A percentile compares a stretch with the other conserved stretches of the same genome.
Evolutionary conservation across 2,329 filamentous ascomycete species (phyloP).

Genomic region (Zasmidium citrigriseum): DNA sequence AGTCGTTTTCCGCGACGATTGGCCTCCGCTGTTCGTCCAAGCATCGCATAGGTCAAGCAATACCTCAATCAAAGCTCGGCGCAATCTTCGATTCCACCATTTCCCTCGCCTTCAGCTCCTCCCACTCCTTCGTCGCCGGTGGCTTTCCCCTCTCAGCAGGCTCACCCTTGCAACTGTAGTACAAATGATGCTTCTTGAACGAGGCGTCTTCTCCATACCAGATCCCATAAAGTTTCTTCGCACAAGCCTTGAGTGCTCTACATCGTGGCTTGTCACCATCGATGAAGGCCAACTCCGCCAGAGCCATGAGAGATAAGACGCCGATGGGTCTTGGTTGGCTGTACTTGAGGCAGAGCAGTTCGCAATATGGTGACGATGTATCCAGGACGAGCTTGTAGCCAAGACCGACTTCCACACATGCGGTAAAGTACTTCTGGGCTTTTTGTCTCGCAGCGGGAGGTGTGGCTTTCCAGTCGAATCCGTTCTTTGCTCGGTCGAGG

Average conservation of each 20-base stretch:
- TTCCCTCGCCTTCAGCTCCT: background rate
- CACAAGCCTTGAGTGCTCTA: background rate
- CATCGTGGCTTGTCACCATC: background rate
- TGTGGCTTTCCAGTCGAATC: background rate
- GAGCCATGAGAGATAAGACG: conserved; percentile 4
- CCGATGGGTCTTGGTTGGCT: conserved; percentile 7
- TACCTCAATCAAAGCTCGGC: background rate
- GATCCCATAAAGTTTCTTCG: conserved; percentile 9
- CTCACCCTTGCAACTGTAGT: conserved; percentile 2
- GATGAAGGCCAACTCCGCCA: conserved; percentile 2
- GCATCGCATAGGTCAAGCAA: too few relatives aligned
- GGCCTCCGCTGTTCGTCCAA: too few relatives aligned
- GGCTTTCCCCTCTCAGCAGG: background rate
- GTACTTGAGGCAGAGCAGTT: background rate
- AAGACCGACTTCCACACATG: conserved; percentile 6
- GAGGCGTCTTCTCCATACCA: conserved; percentile 8
- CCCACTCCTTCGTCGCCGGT: background rate
- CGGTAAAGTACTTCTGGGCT: conserved; percentile 1
- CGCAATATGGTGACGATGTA: background rate
- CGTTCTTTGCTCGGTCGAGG: background rate
- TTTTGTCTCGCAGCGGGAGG: background rate
- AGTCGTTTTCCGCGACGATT: too few relatives aligned
- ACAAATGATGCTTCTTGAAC: conserved; percentile 8
- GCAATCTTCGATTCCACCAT: background rate
- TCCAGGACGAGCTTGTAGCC: conserved; percentile 3